A percentile compares a stretch with the other conserved stretches of the same genome.
Evolutionary conservation across 768 basidiomycete genomes (phyloP).

Genomic region (Auriscalpium microsporum): DNA sequence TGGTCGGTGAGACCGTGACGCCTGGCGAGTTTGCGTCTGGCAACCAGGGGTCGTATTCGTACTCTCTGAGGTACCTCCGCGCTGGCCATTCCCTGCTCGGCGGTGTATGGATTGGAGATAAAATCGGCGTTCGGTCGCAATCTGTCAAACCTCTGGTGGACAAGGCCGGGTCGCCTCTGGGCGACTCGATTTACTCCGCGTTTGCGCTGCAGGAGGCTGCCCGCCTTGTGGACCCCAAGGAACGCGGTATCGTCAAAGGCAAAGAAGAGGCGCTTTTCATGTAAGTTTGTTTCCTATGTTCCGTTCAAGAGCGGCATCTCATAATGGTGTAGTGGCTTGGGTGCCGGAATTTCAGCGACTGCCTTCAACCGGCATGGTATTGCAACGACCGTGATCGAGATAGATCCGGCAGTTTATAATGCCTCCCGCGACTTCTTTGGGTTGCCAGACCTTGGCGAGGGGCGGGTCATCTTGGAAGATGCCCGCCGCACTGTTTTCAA

Average conservation of each 20-base stretch:
- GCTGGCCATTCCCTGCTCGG: constrained; percentile 49
- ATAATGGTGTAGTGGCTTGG: constrained; percentile 61
- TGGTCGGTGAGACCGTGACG: constrained; percentile 66
- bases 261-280: constrained; percentile 60
- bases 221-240: constrained; percentile 53
- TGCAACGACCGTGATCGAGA: constrained; percentile 79
- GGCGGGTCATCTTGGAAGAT: constrained; percentile 65
- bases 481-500: constrained; percentile 37
- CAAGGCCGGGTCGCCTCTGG: constrained; percentile 43
- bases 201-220: constrained; percentile 86
- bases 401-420: constrained; percentile 84
- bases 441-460: constrained; percentile 53
- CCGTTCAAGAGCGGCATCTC: background rate
- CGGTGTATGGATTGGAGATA: constrained; percentile 70
- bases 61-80: constrained; percentile 35
- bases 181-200: constrained; percentile 75
- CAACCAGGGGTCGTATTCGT: constrained; percentile 16
- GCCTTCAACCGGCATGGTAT: constrained; percentile 64
- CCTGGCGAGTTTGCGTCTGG: constrained; percentile 15
- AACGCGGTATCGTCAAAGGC: constrained; percentile 25
- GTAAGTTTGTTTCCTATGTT: constrained; percentile 31
- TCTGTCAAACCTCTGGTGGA: constrained; percentile 34
- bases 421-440: constrained; percentile 77
- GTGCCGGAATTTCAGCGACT: constrained; percentile 73
- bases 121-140: constrained; percentile 25